Base-by-base conservation (phyloP, 2,329 filamentous ascomycete species). In the Epicoccum sorghinum region DNA sequence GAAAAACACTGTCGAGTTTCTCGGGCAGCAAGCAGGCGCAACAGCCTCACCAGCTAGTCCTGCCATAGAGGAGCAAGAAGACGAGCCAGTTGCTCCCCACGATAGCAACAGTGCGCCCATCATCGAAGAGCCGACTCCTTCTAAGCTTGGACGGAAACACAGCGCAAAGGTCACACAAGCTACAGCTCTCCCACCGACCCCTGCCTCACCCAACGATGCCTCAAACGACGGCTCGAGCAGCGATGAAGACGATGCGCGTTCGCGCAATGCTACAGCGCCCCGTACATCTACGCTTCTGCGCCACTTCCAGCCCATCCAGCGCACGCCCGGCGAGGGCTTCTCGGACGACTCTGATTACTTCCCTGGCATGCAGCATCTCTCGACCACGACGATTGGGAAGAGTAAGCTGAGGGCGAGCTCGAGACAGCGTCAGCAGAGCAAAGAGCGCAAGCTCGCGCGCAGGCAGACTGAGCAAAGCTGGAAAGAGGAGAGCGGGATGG, bases 401-500 rank as follows among this genome's bases (percentile, higher is more conserved):
- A 50, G 62, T 0, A 54, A 53, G 9, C 59, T 69, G 0, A 57
- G 71, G 5, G 67, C 66, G 4, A 66, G 60, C 36, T 69, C 70
- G 2, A 67, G 65, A 27, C 66, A 69, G 37, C 54, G 72, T 8
- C 70, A 71, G 46, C 59, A 68, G 42, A 70, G 65, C 32, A 72
- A 70, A 38, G 72, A 75, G 39, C 65, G 65, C 12, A 76, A 76
- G 47, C 61, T 73, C 0, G 64, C 65, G 18, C 66, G 70, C 25
- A 68, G 63, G 46, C 65, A 68, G 55, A 69, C 68, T 0, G 71
- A 73, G 47, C 18, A 18, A 18, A 67, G 64, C 7, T 82, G 79
- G 79, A 74, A 74, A 44, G 67, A 70, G 14, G 77, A 81, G 59
- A 79, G 76, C 27, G 80, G 80, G 1, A 81, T 82, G 78, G 76